Evolutionary conservation across 2,329 filamentous ascomycete species (phyloP), one percentile per base, ranked within the genome.

Genomic region (Hymenoscyphus fructigenus): DNA sequence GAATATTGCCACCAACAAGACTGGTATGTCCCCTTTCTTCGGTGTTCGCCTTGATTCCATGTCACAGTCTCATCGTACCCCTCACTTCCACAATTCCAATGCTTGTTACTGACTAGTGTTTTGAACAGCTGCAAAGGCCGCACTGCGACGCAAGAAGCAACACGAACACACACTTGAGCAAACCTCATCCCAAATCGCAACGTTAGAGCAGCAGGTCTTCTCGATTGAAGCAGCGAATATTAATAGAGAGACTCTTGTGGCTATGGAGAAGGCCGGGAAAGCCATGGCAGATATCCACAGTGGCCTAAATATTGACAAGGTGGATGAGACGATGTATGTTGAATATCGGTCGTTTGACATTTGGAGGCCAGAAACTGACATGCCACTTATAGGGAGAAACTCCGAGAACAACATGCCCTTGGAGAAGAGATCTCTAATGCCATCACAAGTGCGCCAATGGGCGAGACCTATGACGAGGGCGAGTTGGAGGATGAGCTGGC

Each of bases 211-310:
- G 76, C 93, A 99, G 78, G 96, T 98, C 76, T 95, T 95, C 78
- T 90, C 91, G 66, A 98, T 99, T 82, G 95, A 99, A 80, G 92
- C 93, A 58, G 95, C 95, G 67, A 99, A 98, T 78, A 97, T 99
- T 83, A 99, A 99, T 84, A 89, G 94, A 80, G 93, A 97, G 83
- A 99, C 95, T 14, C 83, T 98, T 69, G 86, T 90, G 71, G 94
- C 93, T 7, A 97, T 99, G 93, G 90, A 96, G 85, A 89, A 89
- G 76, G 94, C 95, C 12, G 88, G 91, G 70, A 82, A 88, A 67
- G 95, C 94, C 41, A 98, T 99, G 93, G 90, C 93, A 82, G 83
- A 89, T 69, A 99, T 99, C 73, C 93, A 98, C 77, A 90, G 88
- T 73, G 91, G 91, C 69, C 87, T 98, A 70, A 97, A 92, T 59